phyloP scores from a whole-genome alignment of 208 protist species.

The Leishmania guyanensis region DNA sequence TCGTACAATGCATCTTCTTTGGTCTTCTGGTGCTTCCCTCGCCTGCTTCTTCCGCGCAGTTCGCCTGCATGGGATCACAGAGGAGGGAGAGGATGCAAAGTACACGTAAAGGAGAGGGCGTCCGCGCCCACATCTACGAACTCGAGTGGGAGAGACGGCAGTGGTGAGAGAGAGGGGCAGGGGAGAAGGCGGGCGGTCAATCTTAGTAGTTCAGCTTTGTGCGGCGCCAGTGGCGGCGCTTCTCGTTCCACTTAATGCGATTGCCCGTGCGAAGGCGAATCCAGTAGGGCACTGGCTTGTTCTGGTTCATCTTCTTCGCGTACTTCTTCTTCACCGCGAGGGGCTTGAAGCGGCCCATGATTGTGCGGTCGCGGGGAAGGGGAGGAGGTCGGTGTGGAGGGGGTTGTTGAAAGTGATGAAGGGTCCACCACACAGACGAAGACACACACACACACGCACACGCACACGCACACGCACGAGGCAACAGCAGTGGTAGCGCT shows the following conservation, averaged over 20 bases:
- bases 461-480: not conserved
- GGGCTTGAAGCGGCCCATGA: slow-evolving; percentile 91
- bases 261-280: slow-evolving; percentile 93
- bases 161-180: slow-evolving; percentile 1
- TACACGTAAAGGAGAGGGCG: not conserved
- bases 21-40: not conserved
- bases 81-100: not conserved
- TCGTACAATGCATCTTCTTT: not conserved
- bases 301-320: slow-evolving; percentile 94
- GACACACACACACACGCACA: not conserved
- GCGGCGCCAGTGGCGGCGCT: slow-evolving; percentile 96
- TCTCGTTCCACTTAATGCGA: slow-evolving; percentile 94
- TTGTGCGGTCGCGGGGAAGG: slow-evolving; percentile 1
- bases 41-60: not conserved
- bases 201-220: slow-evolving; percentile 94
- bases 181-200: not conserved
- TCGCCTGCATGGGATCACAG: not conserved
- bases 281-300: slow-evolving; percentile 94
- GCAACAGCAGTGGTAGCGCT: not conserved
- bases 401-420: not conserved
- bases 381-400: not conserved
- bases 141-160: not conserved
- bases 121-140: not conserved
- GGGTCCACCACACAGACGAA: not conserved
- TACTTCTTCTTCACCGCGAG: slow-evolving; percentile 94